Evolutionary conservation across 2,329 filamentous ascomycete species (phyloP), one percentile per base, ranked within the genome.

Genomic region (Teratosphaeria destructans): DNA sequence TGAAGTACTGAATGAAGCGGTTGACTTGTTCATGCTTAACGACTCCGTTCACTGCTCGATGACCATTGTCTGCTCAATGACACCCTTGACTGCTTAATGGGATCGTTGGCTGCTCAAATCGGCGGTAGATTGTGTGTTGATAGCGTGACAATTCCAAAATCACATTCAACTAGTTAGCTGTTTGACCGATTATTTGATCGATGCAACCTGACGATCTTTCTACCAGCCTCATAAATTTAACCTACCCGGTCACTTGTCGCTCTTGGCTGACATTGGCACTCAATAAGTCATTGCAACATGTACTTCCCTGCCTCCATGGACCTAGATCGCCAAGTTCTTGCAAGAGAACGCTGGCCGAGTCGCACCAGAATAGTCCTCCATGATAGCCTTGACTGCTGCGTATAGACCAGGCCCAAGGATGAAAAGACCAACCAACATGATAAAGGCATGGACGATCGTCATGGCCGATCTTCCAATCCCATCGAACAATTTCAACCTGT

Each of bases 341-440:
- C 79, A 81, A 47, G 75, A 78, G 60, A 81, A 81, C 3, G 79
- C 78, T 11, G 78, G 78, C 43, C 70, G 74, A 26, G 67, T 63
- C 1, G 29, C 35, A 2, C 75, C 74, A 2, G 75, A 70, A 59
- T 81, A 81, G 69, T 81, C 79, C 3, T 71, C 73, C 58, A 80
- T 80, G 57, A 81, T 81, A 11, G 79, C 79, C 68, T 81, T 71
- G 4, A 80, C 75, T 14, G 79, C 79, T 35, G 79, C 78, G 66
- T 81, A 81, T n/a, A 81, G 63, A 0, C 79, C 79, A 0, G 79
- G 79, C 3, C 79, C 79, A 16, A 81, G 69, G 61, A 81, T 62
- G 65, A 82, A 81, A 62, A 82, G 64, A 0, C 79, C 79, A 34
- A 70, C 69, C 4, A 70, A 11, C 74, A 81, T 71, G 12, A 81